Conservation (phyloP, 306 rosid genomes). For the Trifolium dubium region DNA sequence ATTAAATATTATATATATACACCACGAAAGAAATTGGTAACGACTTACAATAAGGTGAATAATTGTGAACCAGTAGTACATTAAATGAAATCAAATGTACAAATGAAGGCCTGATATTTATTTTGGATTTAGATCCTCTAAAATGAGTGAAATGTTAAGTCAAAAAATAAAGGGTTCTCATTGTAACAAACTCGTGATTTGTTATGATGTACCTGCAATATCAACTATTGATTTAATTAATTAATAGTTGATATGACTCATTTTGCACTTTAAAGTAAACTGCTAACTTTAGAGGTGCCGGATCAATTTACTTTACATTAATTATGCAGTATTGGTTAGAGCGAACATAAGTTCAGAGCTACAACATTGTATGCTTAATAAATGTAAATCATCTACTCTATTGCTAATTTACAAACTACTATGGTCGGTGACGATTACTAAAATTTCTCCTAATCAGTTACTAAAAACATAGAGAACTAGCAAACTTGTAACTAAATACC, state of each 20-base stretch:
- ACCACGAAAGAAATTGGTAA: no score
- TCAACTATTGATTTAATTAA: no score
- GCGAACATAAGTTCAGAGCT: not conserved
- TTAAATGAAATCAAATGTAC: slow-evolving; percentile 6
- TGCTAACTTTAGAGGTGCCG: no score
- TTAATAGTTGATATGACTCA: no score
- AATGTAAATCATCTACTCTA: not conserved
- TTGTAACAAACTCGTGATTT: no score
- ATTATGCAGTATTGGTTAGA: not conserved
- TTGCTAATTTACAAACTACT: not conserved
- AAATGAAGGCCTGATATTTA: slow-evolving; percentile 24
- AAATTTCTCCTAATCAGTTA: not conserved
- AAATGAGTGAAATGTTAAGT: no score
- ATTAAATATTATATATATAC: no score
- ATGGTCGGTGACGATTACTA: not conserved
- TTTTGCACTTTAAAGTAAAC: no score
- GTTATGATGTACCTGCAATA: no score
- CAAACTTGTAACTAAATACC: not conserved
- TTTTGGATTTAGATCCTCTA: not conserved
- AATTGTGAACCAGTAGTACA: slow-evolving; percentile 20
- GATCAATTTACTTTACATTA: not conserved
- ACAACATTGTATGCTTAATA: slow-evolving; percentile 9
- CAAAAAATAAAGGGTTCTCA: no score
- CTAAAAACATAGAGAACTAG: not conserved
- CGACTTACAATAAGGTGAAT: slow-evolving; percentile 7